Conservation (phyloP, 129 eudicot species). For the Flaveria sonorensis region DNA sequence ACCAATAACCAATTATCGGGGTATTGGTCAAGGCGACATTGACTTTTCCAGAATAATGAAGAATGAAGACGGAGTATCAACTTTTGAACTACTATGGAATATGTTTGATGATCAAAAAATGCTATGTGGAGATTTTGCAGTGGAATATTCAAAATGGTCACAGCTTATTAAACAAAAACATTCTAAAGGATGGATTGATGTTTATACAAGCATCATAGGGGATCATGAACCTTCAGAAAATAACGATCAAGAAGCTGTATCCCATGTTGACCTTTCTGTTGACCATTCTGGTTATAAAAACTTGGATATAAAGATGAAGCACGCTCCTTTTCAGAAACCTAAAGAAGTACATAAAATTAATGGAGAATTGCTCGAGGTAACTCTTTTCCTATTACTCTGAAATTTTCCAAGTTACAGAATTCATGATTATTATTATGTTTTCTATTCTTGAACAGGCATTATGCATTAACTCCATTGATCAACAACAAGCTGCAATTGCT, state of each 20-base stretch:
- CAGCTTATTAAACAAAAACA: slow-evolving; percentile 54
- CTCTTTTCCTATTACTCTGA: slow-evolving; percentile 14
- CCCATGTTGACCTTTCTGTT: slow-evolving; percentile 55
- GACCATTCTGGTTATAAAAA: slow-evolving; percentile 43
- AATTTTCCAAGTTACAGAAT: slow-evolving; percentile 1
- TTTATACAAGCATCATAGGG: slow-evolving; percentile 41
- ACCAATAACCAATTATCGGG: slow-evolving; percentile 31
- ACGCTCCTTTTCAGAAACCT: slow-evolving; percentile 63
- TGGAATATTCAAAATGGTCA: slow-evolving; percentile 48
- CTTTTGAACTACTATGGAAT: slow-evolving; percentile 51
- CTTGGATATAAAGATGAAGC: slow-evolving; percentile 29
- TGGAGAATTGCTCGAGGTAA: slow-evolving; percentile 95
- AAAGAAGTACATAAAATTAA: slow-evolving; percentile 73
- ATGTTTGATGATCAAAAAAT: slow-evolving; percentile 46
- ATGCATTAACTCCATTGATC: slow-evolving; percentile 82
- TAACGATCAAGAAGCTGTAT: slow-evolving; percentile 52
- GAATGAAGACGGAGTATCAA: slow-evolving; percentile 39
- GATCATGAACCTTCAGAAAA: slow-evolving; percentile 57
- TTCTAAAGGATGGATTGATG: slow-evolving; percentile 64
- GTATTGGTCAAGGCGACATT: slow-evolving; percentile 35
- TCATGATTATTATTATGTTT: slow-evolving; percentile 26
- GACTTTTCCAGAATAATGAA: slow-evolving; percentile 29
- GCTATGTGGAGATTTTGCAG: slow-evolving; percentile 45
- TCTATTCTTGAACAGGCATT: slow-evolving; percentile 63
- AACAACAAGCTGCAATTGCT: slow-evolving; percentile 88